phyloP scores from a whole-genome alignment of 2,329 filamentous ascomycete genomes.

The Xylariaceae sp. region DNA sequence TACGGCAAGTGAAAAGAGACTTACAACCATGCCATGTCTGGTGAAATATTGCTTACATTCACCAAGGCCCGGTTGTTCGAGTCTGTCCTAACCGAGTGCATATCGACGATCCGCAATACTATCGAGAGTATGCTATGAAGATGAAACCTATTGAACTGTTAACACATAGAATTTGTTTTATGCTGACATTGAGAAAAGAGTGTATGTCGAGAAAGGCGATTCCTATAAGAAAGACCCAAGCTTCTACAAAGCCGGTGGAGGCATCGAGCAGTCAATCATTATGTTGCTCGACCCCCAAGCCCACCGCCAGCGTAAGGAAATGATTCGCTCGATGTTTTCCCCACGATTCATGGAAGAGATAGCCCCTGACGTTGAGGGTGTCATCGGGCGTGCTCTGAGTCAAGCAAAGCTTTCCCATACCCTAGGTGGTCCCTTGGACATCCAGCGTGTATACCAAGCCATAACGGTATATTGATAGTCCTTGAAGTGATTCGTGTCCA shows the following conservation, averaged over 20 bases:
- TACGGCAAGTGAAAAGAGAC: slow-evolving; percentile 6
- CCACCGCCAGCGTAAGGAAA: slow-evolving; percentile 7
- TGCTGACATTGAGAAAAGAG: no score
- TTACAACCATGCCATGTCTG: no score
- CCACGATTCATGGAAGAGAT: slow-evolving; percentile 13
- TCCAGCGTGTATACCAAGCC: slow-evolving; percentile 15
- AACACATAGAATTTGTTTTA: slow-evolving; percentile 4
- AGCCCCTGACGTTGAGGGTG: slow-evolving; percentile 4
- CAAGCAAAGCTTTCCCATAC: no score
- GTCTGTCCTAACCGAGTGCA: slow-evolving; percentile 14
- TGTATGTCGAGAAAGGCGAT: no score
- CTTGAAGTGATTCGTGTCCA: no score
- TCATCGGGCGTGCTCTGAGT: slow-evolving; percentile 1
- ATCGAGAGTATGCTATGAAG: slow-evolving; percentile 7
- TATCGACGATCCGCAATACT: slow-evolving; percentile 14
- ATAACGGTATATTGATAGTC: slow-evolving; percentile 7
- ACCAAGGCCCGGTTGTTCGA: slow-evolving; percentile 12
- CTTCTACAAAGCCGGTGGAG: slow-evolving; percentile 15
- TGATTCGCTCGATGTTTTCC: slow-evolving; percentile 14
- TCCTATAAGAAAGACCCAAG: slow-evolving; percentile 13
- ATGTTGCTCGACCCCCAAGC: slow-evolving; percentile 13
- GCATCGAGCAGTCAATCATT: slow-evolving; percentile 15
- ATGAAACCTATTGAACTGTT: background rate
- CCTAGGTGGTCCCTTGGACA: slow-evolving; percentile 6
- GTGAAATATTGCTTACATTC: no score